Base-by-base conservation (phyloP, 169 alveolate species). In the Neospora caninum region DNA sequence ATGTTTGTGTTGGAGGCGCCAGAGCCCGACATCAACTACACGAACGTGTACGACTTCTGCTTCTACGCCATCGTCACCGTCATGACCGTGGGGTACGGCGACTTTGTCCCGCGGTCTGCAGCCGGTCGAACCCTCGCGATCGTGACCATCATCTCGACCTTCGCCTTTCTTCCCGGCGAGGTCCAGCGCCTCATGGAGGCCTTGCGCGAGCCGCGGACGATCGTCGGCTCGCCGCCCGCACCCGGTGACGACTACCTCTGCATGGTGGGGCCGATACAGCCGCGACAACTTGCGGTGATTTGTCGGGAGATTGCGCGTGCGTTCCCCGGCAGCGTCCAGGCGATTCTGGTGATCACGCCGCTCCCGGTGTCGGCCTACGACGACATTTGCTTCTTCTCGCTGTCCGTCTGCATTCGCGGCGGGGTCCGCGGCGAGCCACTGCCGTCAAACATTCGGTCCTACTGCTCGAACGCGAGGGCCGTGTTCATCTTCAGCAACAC, bases 21-120 rank as follows among this genome's bases (percentile, higher is more conserved):
- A 0, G 93, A 83, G 29, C 88, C 88, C 0, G 45, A 42, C 22
- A n/a, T 69, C 36, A 89, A 89, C 86, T 89, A 89, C 73, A 45
- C 80, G 43, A 92, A 84, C 18, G 88, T 93, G 42, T 95, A 87
- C 88, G 96, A 95, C 73, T 95, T 88, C 42, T 95, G 93, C 31
- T 93, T 91, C 89, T 95, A 95, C 70, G 94, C 96, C n/a, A 84
- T 95, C 49, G 96, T 95, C 36, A 95, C 96, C 20, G 95, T 95
- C n/a, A 93, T 93, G 93, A 95, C 96, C 0, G 96, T 95, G 36
- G 95, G 96, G 22, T 93, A 93, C 70, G 96, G 96, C n/a, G 96
- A 95, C 53, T 95, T 93, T 83, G 88, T 96, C 31, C 96, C 96
- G 29, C 92, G 86, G 78, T 83, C 88, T 43, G 88, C 95, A 54